Conservation (phyloP, 129 eudicot species). For the Apium graveolens region DNA sequence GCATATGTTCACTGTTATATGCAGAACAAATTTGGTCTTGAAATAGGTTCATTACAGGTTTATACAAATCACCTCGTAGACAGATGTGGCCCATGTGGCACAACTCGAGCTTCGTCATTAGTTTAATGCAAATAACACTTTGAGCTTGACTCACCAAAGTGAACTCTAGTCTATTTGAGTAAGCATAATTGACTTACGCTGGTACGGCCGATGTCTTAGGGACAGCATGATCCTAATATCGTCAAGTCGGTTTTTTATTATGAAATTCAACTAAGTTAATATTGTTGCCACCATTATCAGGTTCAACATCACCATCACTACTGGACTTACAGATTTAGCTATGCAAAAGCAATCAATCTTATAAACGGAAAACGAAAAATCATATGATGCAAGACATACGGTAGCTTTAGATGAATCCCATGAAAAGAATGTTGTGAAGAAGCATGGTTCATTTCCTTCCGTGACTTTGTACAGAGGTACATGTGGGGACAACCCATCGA, state of each 20-base stretch:
- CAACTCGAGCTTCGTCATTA: background rate
- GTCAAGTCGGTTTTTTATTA: background rate
- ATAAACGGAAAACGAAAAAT: background rate
- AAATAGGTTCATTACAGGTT: background rate
- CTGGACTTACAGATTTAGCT: background rate
- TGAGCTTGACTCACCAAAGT: background rate
- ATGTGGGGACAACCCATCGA: slow-evolving; percentile 73
- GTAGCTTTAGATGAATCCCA: slow-evolving; percentile 96
- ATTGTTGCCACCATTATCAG: background rate
- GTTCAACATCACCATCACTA: background rate
- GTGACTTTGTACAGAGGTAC: slow-evolving; percentile 81
- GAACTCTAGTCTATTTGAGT: background rate
- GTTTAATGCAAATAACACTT: background rate
- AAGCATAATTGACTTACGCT: background rate
- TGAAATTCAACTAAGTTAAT: background rate
- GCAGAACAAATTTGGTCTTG: background rate
- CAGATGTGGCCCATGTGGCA: background rate
- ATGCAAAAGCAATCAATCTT: background rate
- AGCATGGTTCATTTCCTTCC: slow-evolving; percentile 94
- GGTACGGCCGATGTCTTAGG: background rate
- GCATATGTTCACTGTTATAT: background rate
- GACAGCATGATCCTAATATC: background rate
- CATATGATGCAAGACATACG: slow-evolving; percentile 31
- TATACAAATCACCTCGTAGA: background rate
- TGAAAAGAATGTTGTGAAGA: slow-evolving; percentile 86